Percentiles rank a stretch among this genome's conserved stretches.
These are phyloP conservation scores for Fusarium drepaniforme DNA, from an alignment of 2,329 filamentous ascomycete species.

Conservation along the genomic window DNA sequence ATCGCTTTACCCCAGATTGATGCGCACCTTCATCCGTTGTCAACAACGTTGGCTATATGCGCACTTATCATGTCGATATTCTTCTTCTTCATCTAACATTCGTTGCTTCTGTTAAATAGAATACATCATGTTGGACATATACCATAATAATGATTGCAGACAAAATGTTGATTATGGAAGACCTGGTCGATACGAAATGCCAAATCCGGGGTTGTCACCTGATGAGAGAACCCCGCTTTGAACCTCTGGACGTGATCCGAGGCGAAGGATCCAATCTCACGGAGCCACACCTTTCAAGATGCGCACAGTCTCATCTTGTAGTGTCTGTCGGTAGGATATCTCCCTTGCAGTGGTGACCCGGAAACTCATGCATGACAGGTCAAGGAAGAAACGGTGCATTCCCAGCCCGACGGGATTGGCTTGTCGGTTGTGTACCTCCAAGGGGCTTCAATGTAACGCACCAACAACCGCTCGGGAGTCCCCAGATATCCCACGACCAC, in stretches of 20 bases:
- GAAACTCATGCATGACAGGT: background rate
- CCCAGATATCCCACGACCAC: background rate
- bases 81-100: background rate
- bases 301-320: constrained; percentile 6
- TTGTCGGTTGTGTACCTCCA: background rate
- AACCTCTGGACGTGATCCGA: background rate
- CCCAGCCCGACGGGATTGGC: background rate
- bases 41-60: background rate
- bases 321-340: constrained; percentile 2
- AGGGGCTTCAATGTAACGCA: background rate
- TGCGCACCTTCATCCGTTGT: background rate
- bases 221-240: background rate
- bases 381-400: constrained; percentile 4
- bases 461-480: background rate
- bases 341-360: background rate
- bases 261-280: background rate
- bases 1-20: background rate
- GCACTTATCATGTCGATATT: background rate
- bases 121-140: background rate
- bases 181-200: background rate
- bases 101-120: background rate
- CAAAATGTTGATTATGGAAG: background rate
- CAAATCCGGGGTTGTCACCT: background rate
- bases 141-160: background rate
- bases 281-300: background rate